These are phyloP conservation scores for Graphilbum sp. DNA, from an alignment of 2,329 filamentous ascomycete genomes.

Conservation along the genomic window DNA sequence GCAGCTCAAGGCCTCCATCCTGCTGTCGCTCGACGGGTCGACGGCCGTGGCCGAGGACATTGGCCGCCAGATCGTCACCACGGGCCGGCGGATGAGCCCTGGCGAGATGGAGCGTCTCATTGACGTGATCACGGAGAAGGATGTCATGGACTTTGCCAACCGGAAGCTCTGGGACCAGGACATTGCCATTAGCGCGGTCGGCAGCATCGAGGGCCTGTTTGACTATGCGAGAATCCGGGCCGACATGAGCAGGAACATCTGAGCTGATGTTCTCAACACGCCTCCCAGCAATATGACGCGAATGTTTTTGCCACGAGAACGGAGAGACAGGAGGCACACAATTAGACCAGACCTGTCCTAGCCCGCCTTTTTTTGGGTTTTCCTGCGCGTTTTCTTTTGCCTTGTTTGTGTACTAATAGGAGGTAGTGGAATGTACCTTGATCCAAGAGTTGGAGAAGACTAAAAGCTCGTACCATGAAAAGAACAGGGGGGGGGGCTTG, in stretches of 20 bases:
- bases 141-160: slow-evolving; percentile 93
- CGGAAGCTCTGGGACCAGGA: slow-evolving; percentile 96
- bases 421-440: background rate
- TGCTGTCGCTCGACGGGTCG: slow-evolving; percentile 92
- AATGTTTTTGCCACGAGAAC: too few relatives aligned
- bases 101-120: slow-evolving; percentile 91
- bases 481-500: too few relatives aligned
- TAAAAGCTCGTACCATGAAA: too few relatives aligned
- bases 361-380: too few relatives aligned
- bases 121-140: slow-evolving; percentile 78
- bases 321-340: too few relatives aligned
- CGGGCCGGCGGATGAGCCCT: slow-evolving; percentile 76
- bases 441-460: too few relatives aligned
- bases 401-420: background rate
- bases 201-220: slow-evolving; percentile 72
- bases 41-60: slow-evolving; percentile 97
- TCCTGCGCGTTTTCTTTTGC: background rate
- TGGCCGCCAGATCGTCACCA: slow-evolving; percentile 95
- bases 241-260: slow-evolving; percentile 22
- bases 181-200: slow-evolving; percentile 82
- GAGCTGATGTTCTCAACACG: too few relatives aligned
- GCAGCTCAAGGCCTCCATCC: slow-evolving; percentile 95
- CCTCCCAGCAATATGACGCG: too few relatives aligned
- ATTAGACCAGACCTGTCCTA: too few relatives aligned
- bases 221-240: slow-evolving; percentile 40